phyloP scores from a whole-genome alignment of 192 early-diverging fungal genomes.

The Chytriomyces sp. region DNA sequence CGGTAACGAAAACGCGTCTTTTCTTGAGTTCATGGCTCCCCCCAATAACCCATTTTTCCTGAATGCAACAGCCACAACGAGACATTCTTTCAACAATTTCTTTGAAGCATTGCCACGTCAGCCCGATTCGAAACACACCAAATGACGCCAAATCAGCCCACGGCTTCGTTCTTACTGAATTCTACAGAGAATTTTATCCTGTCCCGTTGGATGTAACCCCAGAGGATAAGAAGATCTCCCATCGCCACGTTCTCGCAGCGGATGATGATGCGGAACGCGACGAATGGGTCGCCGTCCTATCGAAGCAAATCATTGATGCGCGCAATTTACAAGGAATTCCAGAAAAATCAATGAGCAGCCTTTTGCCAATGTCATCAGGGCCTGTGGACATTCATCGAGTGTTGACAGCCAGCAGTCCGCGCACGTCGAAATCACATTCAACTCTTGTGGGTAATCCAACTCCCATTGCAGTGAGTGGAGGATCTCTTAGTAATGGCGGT shows the following conservation, averaged over 20 bases:
- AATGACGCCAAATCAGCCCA: slow-evolving; percentile 71
- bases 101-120: slow-evolving; percentile 76
- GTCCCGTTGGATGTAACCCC: slow-evolving; percentile 9
- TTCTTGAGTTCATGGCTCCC: not conserved
- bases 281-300: slow-evolving; percentile 83
- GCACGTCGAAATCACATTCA: not conserved
- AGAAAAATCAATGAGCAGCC: not conserved
- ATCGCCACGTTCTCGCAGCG: slow-evolving; percentile 83
- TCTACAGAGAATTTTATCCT: slow-evolving; percentile 49
- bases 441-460: not conserved
- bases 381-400: too few species aligned
- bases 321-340: slow-evolving; percentile 26
- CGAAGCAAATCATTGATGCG: slow-evolving; percentile 53
- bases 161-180: slow-evolving; percentile 85
- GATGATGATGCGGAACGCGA: slow-evolving; percentile 89
- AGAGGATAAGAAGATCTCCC: slow-evolving; percentile 59
- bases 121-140: slow-evolving; percentile 29
- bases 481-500: too few species aligned
- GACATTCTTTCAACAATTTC: slow-evolving; percentile 74
- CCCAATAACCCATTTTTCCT: slow-evolving; percentile 12
- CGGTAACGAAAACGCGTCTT: slow-evolving; percentile 23
- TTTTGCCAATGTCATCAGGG: not conserved
- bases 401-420: not conserved
- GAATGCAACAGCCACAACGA: slow-evolving; percentile 67
- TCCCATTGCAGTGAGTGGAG: not conserved